Conservation (phyloP, 495 filamentous ascomycete species). For the Aspergillus asperescens region DNA sequence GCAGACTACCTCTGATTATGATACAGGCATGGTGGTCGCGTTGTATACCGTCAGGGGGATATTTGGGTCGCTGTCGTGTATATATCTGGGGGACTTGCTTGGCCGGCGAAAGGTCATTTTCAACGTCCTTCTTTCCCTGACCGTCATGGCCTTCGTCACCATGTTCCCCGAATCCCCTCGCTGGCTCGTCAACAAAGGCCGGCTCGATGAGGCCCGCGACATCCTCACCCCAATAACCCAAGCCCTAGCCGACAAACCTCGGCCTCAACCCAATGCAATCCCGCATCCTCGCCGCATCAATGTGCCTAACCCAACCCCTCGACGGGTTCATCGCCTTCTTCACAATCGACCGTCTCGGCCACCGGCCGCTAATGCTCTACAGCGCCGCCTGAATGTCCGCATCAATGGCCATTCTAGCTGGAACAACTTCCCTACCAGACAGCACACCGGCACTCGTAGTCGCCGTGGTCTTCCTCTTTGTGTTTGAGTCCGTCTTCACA, state of each 20-base stretch:
- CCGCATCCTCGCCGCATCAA: constrained; percentile 69
- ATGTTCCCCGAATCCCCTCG: background rate
- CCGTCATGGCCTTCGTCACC: background rate
- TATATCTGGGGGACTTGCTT: constrained; percentile 29
- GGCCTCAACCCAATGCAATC: constrained; percentile 68
- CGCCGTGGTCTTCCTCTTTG: constrained; percentile 38
- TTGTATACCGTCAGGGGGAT: constrained; percentile 34
- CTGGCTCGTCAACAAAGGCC: background rate
- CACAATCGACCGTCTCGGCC: constrained; percentile 67
- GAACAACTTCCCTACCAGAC: constrained; percentile 38
- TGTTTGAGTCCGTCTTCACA: constrained; percentile 42
- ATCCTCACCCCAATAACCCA: background rate
- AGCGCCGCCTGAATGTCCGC: constrained; percentile 50
- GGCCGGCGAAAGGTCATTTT: constrained; percentile 33
- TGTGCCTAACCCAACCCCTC: constrained; percentile 69
- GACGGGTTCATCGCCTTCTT: constrained; percentile 71
- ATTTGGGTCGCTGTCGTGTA: constrained; percentile 31
- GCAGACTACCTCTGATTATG: no score
- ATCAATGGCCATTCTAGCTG: constrained; percentile 53
- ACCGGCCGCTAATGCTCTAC: constrained; percentile 57
- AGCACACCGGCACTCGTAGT: constrained; percentile 35
- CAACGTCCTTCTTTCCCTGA: no score
- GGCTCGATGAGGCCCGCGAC: background rate
- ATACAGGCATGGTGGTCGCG: constrained; percentile 30
- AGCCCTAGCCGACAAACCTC: no score